Evolutionary conservation across 169 alveolate species (phyloP), one percentile per base, ranked within the genome.

Genomic region (Cryptosporidium xiaoi): DNA sequence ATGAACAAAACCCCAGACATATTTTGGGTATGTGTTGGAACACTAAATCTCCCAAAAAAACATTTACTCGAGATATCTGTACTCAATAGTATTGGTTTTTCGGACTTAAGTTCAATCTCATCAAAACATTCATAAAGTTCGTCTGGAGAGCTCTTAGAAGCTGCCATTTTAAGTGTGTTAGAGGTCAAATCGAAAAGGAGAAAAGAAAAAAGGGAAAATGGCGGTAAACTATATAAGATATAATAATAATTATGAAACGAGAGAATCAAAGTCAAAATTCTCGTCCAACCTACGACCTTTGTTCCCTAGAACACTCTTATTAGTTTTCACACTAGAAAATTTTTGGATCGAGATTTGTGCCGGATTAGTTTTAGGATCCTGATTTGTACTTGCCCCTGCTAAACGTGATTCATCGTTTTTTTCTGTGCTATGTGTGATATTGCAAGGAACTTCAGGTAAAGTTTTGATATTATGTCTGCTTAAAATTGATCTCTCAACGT

Each of bases 31-130:
- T 77, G 71, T 33, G 87, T 77, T 16, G 87, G 87, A 7, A 77
- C 71, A 27, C 87, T 77, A 48, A 77, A 77, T 40, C 87, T 56
- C 7, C 87, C 87, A 60, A 77, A 77, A 60, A 77, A 77, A 27
- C 87, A 77, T 6, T 56, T 60, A 44, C 71, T 62, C 8, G 31
- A 18, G 7, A 15, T 16, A 10, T 77, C 71, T n/a, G 56, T 7
- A 62, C 65, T 77, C 46, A 77, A 20, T 48, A 77, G 40, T 36
- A 77, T 33, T 18, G 58, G 64, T 29, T 77, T 77, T 55, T 69
- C 83, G 27, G 48, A n/a, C 8, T 20, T 34, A 29, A 48, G 10
- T 36, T 60, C 77, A 18, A 55, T 56, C 34, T 77, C 87, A 56
- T 77, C 87, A 48, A 77, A 77, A 31, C 40, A 77, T 60, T 77